Percentiles rank a stretch among this genome's conserved stretches.
phyloP scores from a whole-genome alignment of 805 yeast genomes.

The Saccharomyces mikatae region DNA sequence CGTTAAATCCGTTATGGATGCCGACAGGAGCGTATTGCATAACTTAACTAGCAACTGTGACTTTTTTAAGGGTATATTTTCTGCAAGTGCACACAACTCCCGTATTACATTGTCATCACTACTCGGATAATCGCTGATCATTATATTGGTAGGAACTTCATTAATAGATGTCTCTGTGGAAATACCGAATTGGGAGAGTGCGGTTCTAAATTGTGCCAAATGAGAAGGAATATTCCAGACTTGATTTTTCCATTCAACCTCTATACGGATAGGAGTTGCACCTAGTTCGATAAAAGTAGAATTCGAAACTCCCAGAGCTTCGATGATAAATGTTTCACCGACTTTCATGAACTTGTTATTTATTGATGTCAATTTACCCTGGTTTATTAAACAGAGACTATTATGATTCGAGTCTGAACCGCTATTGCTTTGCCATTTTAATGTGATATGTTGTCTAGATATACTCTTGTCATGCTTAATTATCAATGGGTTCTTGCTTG shows the following conservation, averaged over 20 bases:
- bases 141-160: not conserved
- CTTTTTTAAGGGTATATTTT: constrained; percentile 7
- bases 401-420: not conserved
- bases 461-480: constrained; percentile 30
- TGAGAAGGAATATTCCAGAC: constrained; percentile 13
- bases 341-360: constrained; percentile 12
- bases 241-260: constrained; percentile 8
- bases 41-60: constrained; percentile 3
- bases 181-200: not conserved
- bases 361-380: constrained; percentile 26
- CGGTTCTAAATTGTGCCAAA: not conserved
- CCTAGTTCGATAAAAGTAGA: constrained; percentile 12
- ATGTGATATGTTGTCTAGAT: constrained; percentile 24
- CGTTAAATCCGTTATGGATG: constrained; percentile 4
- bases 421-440: constrained; percentile 13
- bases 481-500: constrained; percentile 21
- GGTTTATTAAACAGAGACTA: constrained; percentile 9
- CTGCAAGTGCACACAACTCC: constrained; percentile 11
- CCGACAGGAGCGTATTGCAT: not conserved
- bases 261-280: constrained; percentile 16
- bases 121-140: not conserved
- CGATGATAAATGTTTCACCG: constrained; percentile 10
- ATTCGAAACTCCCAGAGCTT: not conserved
- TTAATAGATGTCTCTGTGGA: not conserved
- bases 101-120: not conserved